Base-by-base conservation (phyloP, 495 filamentous ascomycete species). In the Aspergillus homomorphus region DNA sequence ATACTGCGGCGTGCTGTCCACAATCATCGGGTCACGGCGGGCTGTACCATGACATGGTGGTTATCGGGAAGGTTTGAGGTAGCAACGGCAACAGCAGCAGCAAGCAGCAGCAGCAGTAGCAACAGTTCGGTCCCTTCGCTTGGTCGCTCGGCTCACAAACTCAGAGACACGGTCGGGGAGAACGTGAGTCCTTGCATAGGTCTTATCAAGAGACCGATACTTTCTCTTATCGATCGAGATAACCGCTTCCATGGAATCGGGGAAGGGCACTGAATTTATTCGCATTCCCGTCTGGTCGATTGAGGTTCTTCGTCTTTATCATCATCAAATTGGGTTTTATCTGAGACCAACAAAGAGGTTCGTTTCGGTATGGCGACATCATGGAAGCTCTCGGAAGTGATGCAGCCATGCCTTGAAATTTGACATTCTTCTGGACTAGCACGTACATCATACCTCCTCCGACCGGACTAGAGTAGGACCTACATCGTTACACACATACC, bases 341-440 rank as follows among this genome's bases (percentile, higher is more conserved):
- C 33, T 38, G 33, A 38, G 33, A 38, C 33, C 33, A 12, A 38
- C 33, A 38, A 38, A 62, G 43, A 53, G 52, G 57, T 54, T 48
- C 50, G 54, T 41, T 45, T 54, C 58, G 51, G 46, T 55, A 58
- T 45, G 38, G 60, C 38, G 30, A 48, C 55, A 51, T 51, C 45
- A 28, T 28, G 50, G 48, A 55, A 61, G 56, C 48, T 46, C 46
- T 45, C 53, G 46, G 53, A 53, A 56, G 43, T 45, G 38, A 53
- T 61, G 60, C 60, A 52, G 33, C 15, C 20, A 56, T 58, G 60
- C 56, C 56, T 62, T 58, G 60, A 55, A 58, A 45, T 45, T 53
- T 49, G 57, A 33, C 57, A 49, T 45, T 46, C 43, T 51, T 49
- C 45, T 46, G 46, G 33, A 41, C 19, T 28, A 45, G 53, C 55